Percentiles rank a stretch among this genome's conserved stretches.
Conservation (phyloP, 371 early-diverging fungal genomes). For the Smittium culicis region DNA sequence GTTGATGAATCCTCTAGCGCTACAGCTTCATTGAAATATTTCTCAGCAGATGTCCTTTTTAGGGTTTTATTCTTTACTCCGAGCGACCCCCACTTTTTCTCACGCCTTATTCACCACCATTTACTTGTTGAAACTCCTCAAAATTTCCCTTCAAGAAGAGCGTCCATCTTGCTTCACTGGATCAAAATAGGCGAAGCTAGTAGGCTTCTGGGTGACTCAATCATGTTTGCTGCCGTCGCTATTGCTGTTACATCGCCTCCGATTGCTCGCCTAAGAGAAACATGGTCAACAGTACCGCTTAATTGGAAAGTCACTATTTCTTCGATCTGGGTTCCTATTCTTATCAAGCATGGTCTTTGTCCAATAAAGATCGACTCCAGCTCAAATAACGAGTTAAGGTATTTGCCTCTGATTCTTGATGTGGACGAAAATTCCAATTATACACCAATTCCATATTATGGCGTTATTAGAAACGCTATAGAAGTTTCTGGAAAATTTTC, state of each 20-base stretch:
- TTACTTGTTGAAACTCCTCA: slow-evolving; percentile 48
- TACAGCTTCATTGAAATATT: background rate
- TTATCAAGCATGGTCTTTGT: slow-evolving; percentile 37
- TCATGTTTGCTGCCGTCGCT: slow-evolving; percentile 59
- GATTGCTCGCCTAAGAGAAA: slow-evolving; percentile 52
- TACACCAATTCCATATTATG: slow-evolving; percentile 29
- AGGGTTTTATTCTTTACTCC: slow-evolving; percentile 27
- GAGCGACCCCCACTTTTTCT: slow-evolving; percentile 46
- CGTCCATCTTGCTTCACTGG: slow-evolving; percentile 56
- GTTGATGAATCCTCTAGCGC: background rate
- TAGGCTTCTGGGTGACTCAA: slow-evolving; percentile 46
- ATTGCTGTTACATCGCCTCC: slow-evolving; percentile 57
- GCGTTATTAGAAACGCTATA: slow-evolving; percentile 19
- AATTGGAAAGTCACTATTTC: slow-evolving; percentile 35
- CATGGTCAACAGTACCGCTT: slow-evolving; percentile 52
- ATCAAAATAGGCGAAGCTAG: slow-evolving; percentile 46
- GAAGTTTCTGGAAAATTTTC: background rate
- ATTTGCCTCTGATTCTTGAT: slow-evolving; percentile 21
- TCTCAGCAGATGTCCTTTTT: background rate
- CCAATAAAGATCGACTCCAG: slow-evolving; percentile 14
- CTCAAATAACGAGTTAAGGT: slow-evolving; percentile 1
- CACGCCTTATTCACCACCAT: slow-evolving; percentile 52
- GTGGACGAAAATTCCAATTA: slow-evolving; percentile 19
- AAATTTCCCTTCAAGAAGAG: slow-evolving; percentile 39
- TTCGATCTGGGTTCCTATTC: slow-evolving; percentile 41